phyloP scores from a whole-genome alignment of 2,329 filamentous ascomycete genomes.

The Pezicula radicicola region DNA sequence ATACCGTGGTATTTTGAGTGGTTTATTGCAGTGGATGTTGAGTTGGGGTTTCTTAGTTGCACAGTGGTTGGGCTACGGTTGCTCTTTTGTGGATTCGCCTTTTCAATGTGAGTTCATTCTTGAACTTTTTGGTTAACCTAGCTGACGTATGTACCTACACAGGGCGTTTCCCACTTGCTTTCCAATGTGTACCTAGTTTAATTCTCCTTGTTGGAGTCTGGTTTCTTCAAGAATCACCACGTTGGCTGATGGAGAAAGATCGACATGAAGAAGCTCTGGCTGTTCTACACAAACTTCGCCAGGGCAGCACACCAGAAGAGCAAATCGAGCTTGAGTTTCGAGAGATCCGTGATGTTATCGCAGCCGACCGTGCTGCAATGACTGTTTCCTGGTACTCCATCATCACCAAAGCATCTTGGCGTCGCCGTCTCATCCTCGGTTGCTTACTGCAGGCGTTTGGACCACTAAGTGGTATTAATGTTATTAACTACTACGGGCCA shows the following conservation, averaged over 20 bases:
- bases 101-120: conserved; percentile 8
- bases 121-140: too few species aligned
- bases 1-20: conserved; percentile 19
- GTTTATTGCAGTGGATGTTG: conserved; percentile 24
- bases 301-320: conserved; percentile 45
- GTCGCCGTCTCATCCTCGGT: conserved; percentile 42
- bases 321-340: conserved; percentile 42
- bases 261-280: conserved; percentile 53
- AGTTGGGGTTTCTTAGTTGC: conserved; percentile 23
- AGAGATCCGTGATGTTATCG: conserved; percentile 49
- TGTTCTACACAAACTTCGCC: conserved; percentile 54
- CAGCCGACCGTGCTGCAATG: conserved; percentile 47
- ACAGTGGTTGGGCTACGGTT: conserved; percentile 23
- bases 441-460: conserved; percentile 46
- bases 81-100: conserved; percentile 6
- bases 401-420: conserved; percentile 39
- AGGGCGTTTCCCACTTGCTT: conserved; percentile 55
- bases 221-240: conserved; percentile 51
- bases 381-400: conserved; percentile 39
- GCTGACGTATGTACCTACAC: background rate
- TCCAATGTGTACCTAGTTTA: conserved; percentile 51
- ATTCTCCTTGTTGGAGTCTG: conserved; percentile 46
- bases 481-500: conserved; percentile 27
- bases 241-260: conserved; percentile 55
- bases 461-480: conserved; percentile 43